Conservation (phyloP, 768 basidiomycete genomes). For the Hygrophorus pudorinus region DNA sequence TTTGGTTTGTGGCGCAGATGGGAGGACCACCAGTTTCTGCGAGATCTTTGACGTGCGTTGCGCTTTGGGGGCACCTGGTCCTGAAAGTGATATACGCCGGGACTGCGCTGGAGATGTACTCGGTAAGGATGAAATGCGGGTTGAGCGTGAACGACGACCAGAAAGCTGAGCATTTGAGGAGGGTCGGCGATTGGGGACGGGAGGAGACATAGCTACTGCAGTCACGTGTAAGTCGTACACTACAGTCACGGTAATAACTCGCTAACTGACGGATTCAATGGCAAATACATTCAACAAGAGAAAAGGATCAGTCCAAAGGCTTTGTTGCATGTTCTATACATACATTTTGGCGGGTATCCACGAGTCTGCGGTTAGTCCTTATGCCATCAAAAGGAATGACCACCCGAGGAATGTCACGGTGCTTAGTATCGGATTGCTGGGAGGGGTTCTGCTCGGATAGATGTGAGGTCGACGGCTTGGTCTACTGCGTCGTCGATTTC, state of each 20-base stretch:
- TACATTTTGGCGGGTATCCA: constrained; percentile 8
- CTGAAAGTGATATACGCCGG: constrained; percentile 31
- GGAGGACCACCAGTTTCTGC: constrained; percentile 84
- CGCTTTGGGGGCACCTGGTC: constrained; percentile 35
- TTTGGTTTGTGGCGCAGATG: constrained; percentile 82
- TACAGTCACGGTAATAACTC: no score
- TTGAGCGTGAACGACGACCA: background rate
- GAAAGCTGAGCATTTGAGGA: background rate
- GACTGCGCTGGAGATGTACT: no score
- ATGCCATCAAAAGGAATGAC: background rate
- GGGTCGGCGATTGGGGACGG: background rate
- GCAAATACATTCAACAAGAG: no score
- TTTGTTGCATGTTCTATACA: constrained; percentile 6
- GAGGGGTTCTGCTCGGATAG: constrained; percentile 83
- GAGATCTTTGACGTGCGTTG: constrained; percentile 85
- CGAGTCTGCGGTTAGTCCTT: background rate
- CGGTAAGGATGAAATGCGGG: background rate
- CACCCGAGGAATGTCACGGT: background rate
- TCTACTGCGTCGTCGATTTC: constrained; percentile 84
- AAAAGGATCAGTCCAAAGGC: no score
- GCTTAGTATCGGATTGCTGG: constrained; percentile 66
- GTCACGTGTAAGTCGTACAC: no score
- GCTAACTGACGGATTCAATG: no score
- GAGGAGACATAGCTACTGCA: background rate
- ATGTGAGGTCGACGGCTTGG: constrained; percentile 57